These are phyloP conservation scores for Claviceps sp. DNA, from an alignment of 2,329 filamentous ascomycete species.

Conservation along the genomic window DNA sequence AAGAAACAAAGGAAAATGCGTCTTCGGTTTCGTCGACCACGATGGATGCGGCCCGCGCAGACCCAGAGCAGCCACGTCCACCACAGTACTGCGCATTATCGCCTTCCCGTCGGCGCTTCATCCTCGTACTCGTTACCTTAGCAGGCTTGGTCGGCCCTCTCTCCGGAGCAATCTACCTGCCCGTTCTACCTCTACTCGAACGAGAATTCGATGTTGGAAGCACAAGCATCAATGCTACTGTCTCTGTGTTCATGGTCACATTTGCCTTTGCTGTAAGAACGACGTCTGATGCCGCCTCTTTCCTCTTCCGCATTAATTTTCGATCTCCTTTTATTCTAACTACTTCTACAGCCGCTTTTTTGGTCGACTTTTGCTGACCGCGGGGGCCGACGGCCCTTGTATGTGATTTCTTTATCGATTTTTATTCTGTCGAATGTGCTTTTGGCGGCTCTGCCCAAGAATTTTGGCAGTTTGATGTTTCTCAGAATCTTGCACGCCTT, in stretches of 20 bases:
- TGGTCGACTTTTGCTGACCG: conserved; percentile 26
- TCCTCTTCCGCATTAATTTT: background rate
- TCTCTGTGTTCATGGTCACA: conserved; percentile 30
- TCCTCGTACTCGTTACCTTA: conserved; percentile 24
- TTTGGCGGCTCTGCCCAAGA: conserved; percentile 23
- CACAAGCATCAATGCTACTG: conserved; percentile 27
- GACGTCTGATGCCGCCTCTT: too few species aligned
- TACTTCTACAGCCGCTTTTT: conserved; percentile 20
- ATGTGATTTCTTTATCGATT: conserved; percentile 24
- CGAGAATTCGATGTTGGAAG: conserved; percentile 22
- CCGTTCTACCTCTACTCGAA: conserved; percentile 23
- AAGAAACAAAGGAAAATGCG: background rate
- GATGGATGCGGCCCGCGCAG: background rate
- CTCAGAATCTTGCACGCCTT: conserved; percentile 28
- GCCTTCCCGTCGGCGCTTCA: conserved; percentile 20
- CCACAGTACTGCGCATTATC: conserved; percentile 25
- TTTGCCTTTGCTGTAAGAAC: conserved; percentile 24
- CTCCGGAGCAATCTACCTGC: conserved; percentile 30
- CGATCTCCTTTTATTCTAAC: background rate
- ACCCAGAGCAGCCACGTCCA: conserved; percentile 1
- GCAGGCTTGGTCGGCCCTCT: conserved; percentile 30
- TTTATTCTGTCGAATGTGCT: conserved; percentile 26
- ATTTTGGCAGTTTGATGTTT: conserved; percentile 23
- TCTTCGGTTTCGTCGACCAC: background rate
- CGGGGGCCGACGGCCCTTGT: conserved; percentile 25